These are phyloP conservation scores for Entophlyctis helioformis DNA, from an alignment of 192 early-diverging fungal genomes.

Conservation along the genomic window DNA sequence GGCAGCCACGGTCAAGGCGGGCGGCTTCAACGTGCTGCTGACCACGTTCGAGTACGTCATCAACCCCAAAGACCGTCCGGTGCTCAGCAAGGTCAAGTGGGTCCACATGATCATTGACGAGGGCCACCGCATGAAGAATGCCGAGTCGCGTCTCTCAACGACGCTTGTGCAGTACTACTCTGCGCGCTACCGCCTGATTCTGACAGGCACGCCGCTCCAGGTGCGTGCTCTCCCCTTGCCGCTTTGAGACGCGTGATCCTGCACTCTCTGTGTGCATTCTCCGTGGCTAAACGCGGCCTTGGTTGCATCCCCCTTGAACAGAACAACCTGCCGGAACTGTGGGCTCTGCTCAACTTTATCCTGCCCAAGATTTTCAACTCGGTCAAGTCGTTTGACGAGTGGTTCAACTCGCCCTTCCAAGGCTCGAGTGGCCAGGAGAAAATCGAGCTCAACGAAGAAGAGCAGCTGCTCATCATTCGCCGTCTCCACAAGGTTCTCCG, in stretches of 20 bases:
- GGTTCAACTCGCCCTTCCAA: conserved; percentile 95
- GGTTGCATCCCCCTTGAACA: conserved; percentile 7
- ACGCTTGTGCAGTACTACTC: conserved; percentile 83
- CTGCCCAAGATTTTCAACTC: conserved; percentile 94
- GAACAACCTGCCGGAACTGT: conserved; percentile 96
- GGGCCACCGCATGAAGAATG: conserved; percentile 98
- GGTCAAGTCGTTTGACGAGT: conserved; percentile 95
- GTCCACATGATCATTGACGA: conserved; percentile 98
- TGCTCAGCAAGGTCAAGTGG: conserved; percentile 90
- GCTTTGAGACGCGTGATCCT: no score
- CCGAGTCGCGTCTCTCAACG: conserved; percentile 70
- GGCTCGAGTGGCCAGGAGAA: conserved; percentile 64
- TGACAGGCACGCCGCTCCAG: conserved; percentile 97
- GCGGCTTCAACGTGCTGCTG: conserved; percentile 87
- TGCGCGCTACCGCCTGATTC: conserved; percentile 82
- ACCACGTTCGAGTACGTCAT: conserved; percentile 98
- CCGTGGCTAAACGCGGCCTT: background rate
- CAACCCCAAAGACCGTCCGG: conserved; percentile 72
- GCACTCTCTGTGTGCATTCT: background rate
- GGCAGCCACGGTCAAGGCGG: conserved; percentile 55
- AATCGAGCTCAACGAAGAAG: conserved; percentile 96
- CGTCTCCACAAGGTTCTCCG: conserved; percentile 95
- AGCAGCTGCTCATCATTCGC: conserved; percentile 87
- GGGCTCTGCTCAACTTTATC: conserved; percentile 93
- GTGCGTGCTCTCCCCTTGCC: no score